Evolutionary conservation across 805 yeast genomes (phyloP).

Genomic region (Yamadazyma akitaensis): DNA sequence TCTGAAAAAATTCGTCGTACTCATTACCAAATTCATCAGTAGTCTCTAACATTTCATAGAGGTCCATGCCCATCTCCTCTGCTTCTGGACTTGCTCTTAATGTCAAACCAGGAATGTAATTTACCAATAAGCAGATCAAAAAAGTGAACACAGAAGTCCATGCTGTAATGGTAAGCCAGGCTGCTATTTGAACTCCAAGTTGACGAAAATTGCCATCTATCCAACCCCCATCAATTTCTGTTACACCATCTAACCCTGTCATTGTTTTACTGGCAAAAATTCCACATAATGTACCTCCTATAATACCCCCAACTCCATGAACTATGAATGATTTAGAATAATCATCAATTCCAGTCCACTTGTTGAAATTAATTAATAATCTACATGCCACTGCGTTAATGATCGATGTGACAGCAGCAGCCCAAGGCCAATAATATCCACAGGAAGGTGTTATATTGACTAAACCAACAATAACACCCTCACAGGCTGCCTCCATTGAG

Average conservation of each 20-base stretch:
- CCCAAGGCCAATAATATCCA: constrained; percentile 46
- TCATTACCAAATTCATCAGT: constrained; percentile 37
- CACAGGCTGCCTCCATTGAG: constrained; percentile 42
- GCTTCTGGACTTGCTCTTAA: constrained; percentile 44
- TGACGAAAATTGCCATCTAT: constrained; percentile 43
- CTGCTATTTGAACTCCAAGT: constrained; percentile 46
- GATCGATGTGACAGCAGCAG: constrained; percentile 41
- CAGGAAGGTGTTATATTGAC: constrained; percentile 48
- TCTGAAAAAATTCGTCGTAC: constrained; percentile 23
- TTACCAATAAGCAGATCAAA: constrained; percentile 44
- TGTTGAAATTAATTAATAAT: constrained; percentile 30
- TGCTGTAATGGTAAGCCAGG: constrained; percentile 36
- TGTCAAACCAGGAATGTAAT: constrained; percentile 49
- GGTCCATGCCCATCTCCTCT: constrained; percentile 52
- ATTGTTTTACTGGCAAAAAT: constrained; percentile 44
- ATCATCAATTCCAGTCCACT: constrained; percentile 44
- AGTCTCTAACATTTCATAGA: constrained; percentile 49
- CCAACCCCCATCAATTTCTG: constrained; percentile 47
- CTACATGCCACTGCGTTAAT: constrained; percentile 40
- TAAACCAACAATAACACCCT: constrained; percentile 44
- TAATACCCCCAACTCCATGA: constrained; percentile 49
- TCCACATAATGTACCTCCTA: constrained; percentile 41
- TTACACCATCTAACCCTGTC: constrained; percentile 43
- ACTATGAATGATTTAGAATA: constrained; percentile 43
- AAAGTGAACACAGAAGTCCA: constrained; percentile 47